Conservation (phyloP, 2,329 filamentous ascomycete genomes). For the Ascocoryne sarcoides region DNA sequence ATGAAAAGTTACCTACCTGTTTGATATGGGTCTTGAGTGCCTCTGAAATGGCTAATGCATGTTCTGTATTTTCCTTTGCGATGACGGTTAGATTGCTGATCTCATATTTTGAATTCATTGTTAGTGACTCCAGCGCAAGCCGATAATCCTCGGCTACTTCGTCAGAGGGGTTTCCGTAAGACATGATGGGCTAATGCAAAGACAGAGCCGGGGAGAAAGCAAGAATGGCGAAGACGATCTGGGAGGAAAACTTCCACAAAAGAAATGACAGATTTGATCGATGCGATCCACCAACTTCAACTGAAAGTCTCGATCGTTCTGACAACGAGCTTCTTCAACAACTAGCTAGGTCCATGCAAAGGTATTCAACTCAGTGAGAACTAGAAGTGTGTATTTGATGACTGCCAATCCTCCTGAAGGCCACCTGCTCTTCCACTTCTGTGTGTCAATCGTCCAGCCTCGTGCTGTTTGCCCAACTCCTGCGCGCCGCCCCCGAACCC, state of each 20-base stretch:
- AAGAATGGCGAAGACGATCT: constrained; percentile 16
- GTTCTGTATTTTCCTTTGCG: constrained; percentile 92
- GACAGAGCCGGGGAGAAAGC: constrained; percentile 14
- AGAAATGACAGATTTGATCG: constrained; percentile 8
- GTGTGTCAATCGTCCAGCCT: constrained; percentile 18
- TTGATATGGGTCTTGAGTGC: constrained; percentile 89
- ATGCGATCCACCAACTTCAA: constrained; percentile 13
- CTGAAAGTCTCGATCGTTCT: neutral
- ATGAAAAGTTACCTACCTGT: constrained; percentile 56
- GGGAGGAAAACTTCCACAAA: constrained; percentile 8
- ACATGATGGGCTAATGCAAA: constrained; percentile 44
- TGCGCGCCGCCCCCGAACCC: constrained; percentile 14
- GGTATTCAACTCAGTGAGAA: constrained; percentile 28
- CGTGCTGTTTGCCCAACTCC: constrained; percentile 15
- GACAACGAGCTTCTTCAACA: constrained; percentile 22
- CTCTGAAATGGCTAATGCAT: constrained; percentile 86
- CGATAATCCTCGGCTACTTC: constrained; percentile 94
- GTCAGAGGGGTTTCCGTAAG: constrained; percentile 50
- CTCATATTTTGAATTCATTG: constrained; percentile 83
- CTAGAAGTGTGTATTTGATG: constrained; percentile 31
- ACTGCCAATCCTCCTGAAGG: constrained; percentile 23
- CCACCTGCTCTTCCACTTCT: constrained; percentile 16
- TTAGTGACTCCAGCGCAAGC: constrained; percentile 84
- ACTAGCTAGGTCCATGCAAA: constrained; percentile 31
- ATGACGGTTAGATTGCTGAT: constrained; percentile 97